Base-by-base conservation (phyloP, 495 filamentous ascomycete genomes). In the Staphylotrichum tortipilum region DNA sequence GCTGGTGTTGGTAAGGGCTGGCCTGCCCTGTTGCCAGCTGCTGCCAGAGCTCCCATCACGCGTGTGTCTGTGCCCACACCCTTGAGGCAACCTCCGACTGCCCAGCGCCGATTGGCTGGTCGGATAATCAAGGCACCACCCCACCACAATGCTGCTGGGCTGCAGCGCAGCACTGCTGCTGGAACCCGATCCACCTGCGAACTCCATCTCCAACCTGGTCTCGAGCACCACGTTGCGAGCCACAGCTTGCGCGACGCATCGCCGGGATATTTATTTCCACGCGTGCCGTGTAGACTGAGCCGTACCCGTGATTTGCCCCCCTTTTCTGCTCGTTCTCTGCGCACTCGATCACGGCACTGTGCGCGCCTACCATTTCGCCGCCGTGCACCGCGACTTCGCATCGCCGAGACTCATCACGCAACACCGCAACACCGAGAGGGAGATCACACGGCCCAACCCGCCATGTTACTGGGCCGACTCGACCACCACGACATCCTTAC, bases 401-500 rank as follows among this genome's bases (percentile, higher is more conserved):
- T n/a, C n/a, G n/a, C n/a, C n/a, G n/a, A n/a, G n/a, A n/a, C n/a
- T n/a, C n/a, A n/a, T n/a, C n/a, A n/a, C n/a, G n/a, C n/a, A n/a
- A n/a, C n/a, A n/a, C n/a, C n/a, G n/a, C n/a, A n/a, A n/a, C n/a
- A n/a, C 22, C 7, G 22, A 37, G 30, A 33, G 10, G 45, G 26
- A 12, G 8, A 18, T 22, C 43, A 41, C 41, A 38, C 47, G 46
- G 50, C 56, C 52, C 47, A 23, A 53, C 54, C 36, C 63, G 60
- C 50, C 59, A 66, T 64, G 61, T 57, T 40, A 54, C 47, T 61
- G 47, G 56, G 41, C 36, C 49, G 22, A 50, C 34, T 48, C 44
- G 41, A 49, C 26, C 23, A 47, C 29, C 44, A n/a, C 39, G 44
- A 38, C 49, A 61, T 61, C 11, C 15, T 44, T 57, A 57, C 39